Evolutionary conservation across 2,329 filamentous ascomycete genomes (phyloP).

Genomic region (Bipolaris sorokiniana): DNA sequence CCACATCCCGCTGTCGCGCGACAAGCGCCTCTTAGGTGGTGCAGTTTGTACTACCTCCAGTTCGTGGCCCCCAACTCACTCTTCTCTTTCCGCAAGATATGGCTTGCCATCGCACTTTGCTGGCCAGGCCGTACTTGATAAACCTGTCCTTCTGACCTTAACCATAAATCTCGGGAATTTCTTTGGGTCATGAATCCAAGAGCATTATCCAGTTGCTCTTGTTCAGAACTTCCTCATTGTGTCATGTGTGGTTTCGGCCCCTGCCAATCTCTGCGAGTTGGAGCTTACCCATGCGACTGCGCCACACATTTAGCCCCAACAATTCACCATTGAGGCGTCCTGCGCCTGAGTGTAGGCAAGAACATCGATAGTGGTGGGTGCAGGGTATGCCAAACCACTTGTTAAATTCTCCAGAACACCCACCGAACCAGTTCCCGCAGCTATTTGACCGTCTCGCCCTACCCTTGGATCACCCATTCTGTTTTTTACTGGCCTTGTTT

Average conservation of each 20-base stretch:
- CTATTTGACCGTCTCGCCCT: background rate
- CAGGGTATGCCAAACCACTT: background rate
- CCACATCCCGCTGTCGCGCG: conserved; percentile 7
- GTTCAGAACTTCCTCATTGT: background rate
- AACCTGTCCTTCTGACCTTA: background rate
- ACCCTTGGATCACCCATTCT: background rate
- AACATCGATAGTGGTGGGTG: background rate
- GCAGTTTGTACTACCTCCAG: background rate
- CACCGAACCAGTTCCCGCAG: background rate
- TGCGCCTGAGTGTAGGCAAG: conserved; percentile 16
- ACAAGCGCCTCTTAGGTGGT: background rate
- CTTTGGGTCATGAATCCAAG: background rate
- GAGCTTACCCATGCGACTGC: conserved; percentile 3
- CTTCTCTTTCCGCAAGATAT: background rate
- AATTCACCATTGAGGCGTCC: background rate
- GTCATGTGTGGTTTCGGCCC: conserved; percentile 8
- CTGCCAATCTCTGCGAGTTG: background rate
- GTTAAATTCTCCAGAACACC: conserved; percentile 2
- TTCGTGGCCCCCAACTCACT: background rate
- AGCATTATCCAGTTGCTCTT: background rate
- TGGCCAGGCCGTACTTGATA: background rate
- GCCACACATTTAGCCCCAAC: conserved; percentile 20
- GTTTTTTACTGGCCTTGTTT: background rate
- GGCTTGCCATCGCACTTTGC: background rate
- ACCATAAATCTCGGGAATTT: too few relatives aligned